Percentiles rank a stretch among this genome's conserved stretches.
These are phyloP conservation scores for Rhizoclosmatium sp. DNA, from an alignment of 192 early-diverging fungal species.

Conservation along the genomic window DNA sequence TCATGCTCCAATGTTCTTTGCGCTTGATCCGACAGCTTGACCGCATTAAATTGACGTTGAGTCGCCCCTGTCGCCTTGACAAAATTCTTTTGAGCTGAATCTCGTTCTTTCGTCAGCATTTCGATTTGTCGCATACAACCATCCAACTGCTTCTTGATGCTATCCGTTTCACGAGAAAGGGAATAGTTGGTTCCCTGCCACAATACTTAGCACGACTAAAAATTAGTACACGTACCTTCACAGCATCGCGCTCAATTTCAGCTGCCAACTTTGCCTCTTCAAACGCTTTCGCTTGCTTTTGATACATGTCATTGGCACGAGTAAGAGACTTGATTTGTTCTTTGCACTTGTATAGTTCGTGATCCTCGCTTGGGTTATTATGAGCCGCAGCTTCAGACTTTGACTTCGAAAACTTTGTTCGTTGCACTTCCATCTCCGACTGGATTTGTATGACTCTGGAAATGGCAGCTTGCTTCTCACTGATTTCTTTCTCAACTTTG, in stretches of 20 bases:
- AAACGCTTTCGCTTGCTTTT: slow-evolving; percentile 53
- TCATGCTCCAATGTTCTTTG: slow-evolving; percentile 68
- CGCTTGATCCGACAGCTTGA: slow-evolving; percentile 63
- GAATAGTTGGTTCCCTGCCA: slow-evolving; percentile 46
- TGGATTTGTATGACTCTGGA: slow-evolving; percentile 45
- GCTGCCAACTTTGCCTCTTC: slow-evolving; percentile 58
- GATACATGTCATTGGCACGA: slow-evolving; percentile 45
- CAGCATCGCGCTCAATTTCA: slow-evolving; percentile 56
- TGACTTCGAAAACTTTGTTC: slow-evolving; percentile 36
- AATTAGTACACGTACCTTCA: slow-evolving; percentile 40
- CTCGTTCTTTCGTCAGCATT: slow-evolving; percentile 58
- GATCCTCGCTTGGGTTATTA: slow-evolving; percentile 48
- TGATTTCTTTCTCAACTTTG: slow-evolving; percentile 40
- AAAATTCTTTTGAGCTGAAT: slow-evolving; percentile 65
- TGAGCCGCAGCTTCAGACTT: slow-evolving; percentile 44
- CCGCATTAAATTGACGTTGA: slow-evolving; percentile 59
- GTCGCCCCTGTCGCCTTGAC: slow-evolving; percentile 62
- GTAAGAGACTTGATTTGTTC: slow-evolving; percentile 51
- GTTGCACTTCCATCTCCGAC: slow-evolving; percentile 58
- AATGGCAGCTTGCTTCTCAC: slow-evolving; percentile 51
- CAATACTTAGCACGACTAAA: slow-evolving; percentile 10
- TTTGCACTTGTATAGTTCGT: slow-evolving; percentile 46
- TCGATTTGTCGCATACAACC: slow-evolving; percentile 49
- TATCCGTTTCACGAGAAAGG: slow-evolving; percentile 55
- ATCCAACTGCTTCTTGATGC: slow-evolving; percentile 48